Evolutionary conservation across 352 stramenopile species (phyloP), one percentile per base, ranked within the genome.

Genomic region (Saprolegnia parasitica): DNA sequence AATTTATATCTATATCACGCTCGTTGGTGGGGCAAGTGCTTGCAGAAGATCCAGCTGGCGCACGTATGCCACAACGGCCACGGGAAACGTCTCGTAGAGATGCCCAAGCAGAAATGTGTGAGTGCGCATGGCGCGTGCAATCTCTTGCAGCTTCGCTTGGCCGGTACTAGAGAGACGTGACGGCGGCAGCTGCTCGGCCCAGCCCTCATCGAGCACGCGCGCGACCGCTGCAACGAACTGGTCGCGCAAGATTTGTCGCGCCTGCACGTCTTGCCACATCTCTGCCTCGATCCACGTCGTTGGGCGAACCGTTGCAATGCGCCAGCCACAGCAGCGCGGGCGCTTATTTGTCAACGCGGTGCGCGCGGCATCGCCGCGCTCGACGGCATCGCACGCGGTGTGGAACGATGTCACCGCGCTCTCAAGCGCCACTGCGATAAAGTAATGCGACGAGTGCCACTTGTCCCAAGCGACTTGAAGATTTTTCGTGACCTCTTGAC

Each of bases 31-130:
- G 13, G n/a, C 9, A 3, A 60, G 35, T n/a, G 52, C 42, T n/a
- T n/a, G 42, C 3, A 52, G 8, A 50, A 70, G 46, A n/a, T 70
- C 18, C 4, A 70, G 26, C 10, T 70, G 63, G 21, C 63, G 63
- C 8, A 70, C 40, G 47, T 70, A 61, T 1, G 63, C 63, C 1
- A 62, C 63, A 21, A 55, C 37, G 32, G 18, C 24, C 10, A 4
- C 4, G 4, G n/a, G 15, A 23, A 70, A 70, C 26, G 32, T 18
- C 29, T 70, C 63, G 26, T 70, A 23, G 46, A 70, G 63, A 24
- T 70, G 46, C 15, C 63, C 63, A 9, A 70, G 63, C 4, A 70
- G 35, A 24, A 70, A 29, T 15, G 45, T n/a, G 8, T 20, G 63
- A 5, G 49, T 18, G 32, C 6, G 11, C 2, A 49, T 8, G 21